These are phyloP conservation scores for Podospora australis DNA, from an alignment of 495 filamentous ascomycete species.

Conservation along the genomic window DNA sequence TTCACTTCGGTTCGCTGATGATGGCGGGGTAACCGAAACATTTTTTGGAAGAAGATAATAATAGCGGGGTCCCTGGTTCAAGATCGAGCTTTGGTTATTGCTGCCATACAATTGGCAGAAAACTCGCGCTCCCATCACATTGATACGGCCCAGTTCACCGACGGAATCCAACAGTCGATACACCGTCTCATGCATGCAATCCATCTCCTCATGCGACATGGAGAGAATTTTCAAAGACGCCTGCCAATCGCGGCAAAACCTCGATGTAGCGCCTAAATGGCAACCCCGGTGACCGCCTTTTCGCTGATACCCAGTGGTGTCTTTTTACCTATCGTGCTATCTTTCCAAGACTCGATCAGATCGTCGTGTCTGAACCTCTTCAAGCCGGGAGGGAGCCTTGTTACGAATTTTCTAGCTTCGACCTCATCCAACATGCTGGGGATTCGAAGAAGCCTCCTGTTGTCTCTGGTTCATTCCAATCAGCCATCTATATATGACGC, in stretches of 20 bases:
- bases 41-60: too few species aligned
- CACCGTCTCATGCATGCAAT: too few species aligned
- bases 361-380: not conserved
- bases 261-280: not conserved
- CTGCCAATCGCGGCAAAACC: constrained; percentile 11
- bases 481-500: constrained; percentile 11
- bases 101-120: too few species aligned
- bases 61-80: not conserved
- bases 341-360: not conserved
- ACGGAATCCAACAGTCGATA: too few species aligned
- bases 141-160: not conserved
- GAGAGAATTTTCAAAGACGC: constrained; percentile 5
- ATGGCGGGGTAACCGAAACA: not conserved
- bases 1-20: not conserved
- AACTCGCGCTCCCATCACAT: not conserved
- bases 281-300: constrained; percentile 19
- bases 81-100: too few species aligned
- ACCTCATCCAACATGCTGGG: not conserved
- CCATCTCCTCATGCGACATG: not conserved
- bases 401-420: not conserved
- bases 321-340: not conserved
- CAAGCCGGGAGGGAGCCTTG: not conserved
- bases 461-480: not conserved
- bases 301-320: not conserved
- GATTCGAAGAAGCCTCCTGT: not conserved